A percentile compares a stretch with the other conserved stretches of the same genome.
These are phyloP conservation scores for Umbelopsis sp. DNA, from an alignment of 371 early-diverging fungal species.

Conservation along the genomic window DNA sequence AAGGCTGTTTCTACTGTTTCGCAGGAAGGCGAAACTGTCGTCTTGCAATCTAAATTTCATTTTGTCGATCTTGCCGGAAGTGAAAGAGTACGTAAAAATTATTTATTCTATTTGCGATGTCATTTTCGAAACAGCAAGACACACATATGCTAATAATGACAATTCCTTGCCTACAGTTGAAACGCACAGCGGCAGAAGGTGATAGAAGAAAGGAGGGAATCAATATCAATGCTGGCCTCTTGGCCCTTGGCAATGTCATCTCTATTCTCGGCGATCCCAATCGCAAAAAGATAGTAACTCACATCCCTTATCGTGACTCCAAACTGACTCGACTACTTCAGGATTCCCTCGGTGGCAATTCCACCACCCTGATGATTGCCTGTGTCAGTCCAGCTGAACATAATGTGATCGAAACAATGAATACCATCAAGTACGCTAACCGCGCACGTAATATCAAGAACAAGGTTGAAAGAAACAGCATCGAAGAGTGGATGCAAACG, in stretches of 20 bases:
- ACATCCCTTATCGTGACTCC: constrained; percentile 97
- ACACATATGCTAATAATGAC: background rate
- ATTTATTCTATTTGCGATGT: no score
- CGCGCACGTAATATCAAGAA: constrained; percentile 89
- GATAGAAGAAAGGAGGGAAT: constrained; percentile 97
- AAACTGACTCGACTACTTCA: constrained; percentile 98
- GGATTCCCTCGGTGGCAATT: constrained; percentile 95
- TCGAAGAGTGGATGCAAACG: constrained; percentile 63
- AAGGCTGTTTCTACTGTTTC: constrained; percentile 20
- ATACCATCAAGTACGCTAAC: constrained; percentile 92
- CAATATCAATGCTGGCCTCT: constrained; percentile 96
- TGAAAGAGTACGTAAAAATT: constrained; percentile 67
- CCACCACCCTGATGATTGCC: constrained; percentile 91
- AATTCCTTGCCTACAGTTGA: constrained; percentile 51
- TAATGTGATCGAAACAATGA: constrained; percentile 88
- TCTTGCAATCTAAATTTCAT: constrained; percentile 84
- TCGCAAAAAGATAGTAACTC: constrained; percentile 47
- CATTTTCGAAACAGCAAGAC: background rate
- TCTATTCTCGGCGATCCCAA: constrained; percentile 87
- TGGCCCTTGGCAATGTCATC: constrained; percentile 99
- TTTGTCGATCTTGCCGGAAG: constrained; percentile 99
- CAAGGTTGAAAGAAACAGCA: constrained; percentile 72
- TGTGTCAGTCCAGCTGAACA: constrained; percentile 85
- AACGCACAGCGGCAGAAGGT: constrained; percentile 93
- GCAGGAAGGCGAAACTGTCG: constrained; percentile 48